Base-by-base conservation (phyloP, 305 asterid genomes). In the Plantago rigida region DNA sequence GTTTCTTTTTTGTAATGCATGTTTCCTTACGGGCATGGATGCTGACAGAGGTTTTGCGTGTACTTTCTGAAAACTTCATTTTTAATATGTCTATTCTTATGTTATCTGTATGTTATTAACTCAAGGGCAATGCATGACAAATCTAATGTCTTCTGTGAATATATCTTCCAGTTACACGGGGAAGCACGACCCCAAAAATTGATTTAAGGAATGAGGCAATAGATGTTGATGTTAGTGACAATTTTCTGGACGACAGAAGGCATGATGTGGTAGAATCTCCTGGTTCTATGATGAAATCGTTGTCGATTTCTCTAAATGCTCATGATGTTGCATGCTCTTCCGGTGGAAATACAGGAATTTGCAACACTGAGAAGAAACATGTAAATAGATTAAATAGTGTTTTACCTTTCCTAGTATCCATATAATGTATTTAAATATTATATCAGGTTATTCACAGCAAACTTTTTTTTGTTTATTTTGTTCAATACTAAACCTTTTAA, bases 161-260 rank as follows among this genome's bases (percentile, higher is more conserved):
- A 49, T 26, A 10, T 64, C 64, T 69, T 51, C 53, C 71, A 84
- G 95, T 81, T 77, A 63, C 75, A 51, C 56, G 50, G 68, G 84
- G 82, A 69, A 42, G 13, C 45, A 45, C 19, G 47, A 51, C 62
- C 50, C 47, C 12, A 59, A 68, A 46, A 41, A 73, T 59, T 63
- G 51, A 64, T 69, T 66, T 1, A 22, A 2, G 26, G 26, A 22
- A 22, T 2, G 26, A 22, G 26, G 26, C 26, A 22, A 22, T 22
- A 22, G 26, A 22, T 22, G 26, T 74, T 59, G 87, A 76, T 63
- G 72, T 63, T 72, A 64, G 67, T 72, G 82, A 64, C 61, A 65
- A 29, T 58, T 60, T 42, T 55, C 49, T 29, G 50, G 81, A 65
- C 51, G 73, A 60, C 45, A 71, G 51, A 59, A 63, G 34, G 56